Evolutionary conservation across 352 stramenopile species (phyloP), one percentile per base, ranked within the genome.

Genomic region (Saprolegnia parasitica): DNA sequence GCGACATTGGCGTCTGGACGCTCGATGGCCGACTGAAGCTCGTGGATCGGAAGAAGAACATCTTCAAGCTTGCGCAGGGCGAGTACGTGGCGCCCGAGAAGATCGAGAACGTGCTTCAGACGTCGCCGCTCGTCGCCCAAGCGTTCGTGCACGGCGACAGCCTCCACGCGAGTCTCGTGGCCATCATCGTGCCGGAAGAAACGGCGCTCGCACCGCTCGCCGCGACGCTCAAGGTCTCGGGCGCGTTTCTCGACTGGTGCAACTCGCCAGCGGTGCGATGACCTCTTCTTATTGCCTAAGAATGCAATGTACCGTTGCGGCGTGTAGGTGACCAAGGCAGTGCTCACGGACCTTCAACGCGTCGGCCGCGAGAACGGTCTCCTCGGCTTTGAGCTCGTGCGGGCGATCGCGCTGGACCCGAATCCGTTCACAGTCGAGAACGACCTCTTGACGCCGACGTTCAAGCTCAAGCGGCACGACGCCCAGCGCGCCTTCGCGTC

Each of bases 21-120:
- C 72, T 81, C 0, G 81, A 98, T 74, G 91, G 92, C 57, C 95
- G 83, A 63, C 75, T 98, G 42, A 77, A 84, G 56, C 97, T 98
- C 67, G 82, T 96, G 21, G 88, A 96, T 71, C 84, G 88, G 65
- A 95, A 94, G 80, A 96, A 97, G 42, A 96, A 96, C 83, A 91
- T 97, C 63, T 97, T 97, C 80, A 97, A 97, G 79, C 84, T 97
- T 23, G 79, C 84, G 18, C 87, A 97, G 73, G 96, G 95, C 57
- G 95, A 99, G 80, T 98, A 99, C 76, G 86, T 99, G 4, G 94
- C 96, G 0, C 81, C 96, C 6, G 95, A 99, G 76, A 98, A 98
- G 81, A 93, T 99, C 75, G 96, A 99, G 72, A 96, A 93, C 73
- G 86, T 96, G 13, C 98, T 98, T 73, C 78, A 86, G 56, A 96